Evolutionary conservation across 164 flowering plant genomes (phyloP).

Genomic region (Sextonia rubra): DNA sequence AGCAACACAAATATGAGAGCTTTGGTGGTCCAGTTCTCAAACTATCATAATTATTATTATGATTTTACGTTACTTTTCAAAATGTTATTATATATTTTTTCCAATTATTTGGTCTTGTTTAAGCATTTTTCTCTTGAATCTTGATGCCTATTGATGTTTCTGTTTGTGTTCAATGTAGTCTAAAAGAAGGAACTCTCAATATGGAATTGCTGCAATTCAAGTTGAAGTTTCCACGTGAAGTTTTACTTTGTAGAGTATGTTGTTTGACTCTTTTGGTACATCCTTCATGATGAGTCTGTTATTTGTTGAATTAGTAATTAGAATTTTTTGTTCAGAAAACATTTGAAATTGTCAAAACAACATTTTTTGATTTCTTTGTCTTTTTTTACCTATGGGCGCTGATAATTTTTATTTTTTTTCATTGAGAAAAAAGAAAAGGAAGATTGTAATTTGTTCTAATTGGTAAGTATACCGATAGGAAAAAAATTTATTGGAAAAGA

Average conservation of each 20-base stretch:
- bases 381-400: background rate
- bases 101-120: background rate
- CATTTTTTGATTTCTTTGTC: too few relatives aligned
- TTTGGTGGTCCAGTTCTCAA: too few relatives aligned
- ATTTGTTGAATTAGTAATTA: background rate
- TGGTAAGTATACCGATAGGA: background rate
- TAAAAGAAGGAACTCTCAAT: slow-evolving; percentile 91
- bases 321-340: background rate
- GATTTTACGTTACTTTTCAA: too few relatives aligned
- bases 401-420: background rate
- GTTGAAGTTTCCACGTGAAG: slow-evolving; percentile 90
- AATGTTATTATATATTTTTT: too few relatives aligned
- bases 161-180: slow-evolving; percentile 32
- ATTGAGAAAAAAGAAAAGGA: background rate
- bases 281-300: background rate
- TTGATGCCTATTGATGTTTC: background rate
- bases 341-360: too few relatives aligned
- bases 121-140: background rate
- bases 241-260: slow-evolving; percentile 91
- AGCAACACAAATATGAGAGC: too few relatives aligned
- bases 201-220: slow-evolving; percentile 94
- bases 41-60: too few relatives aligned
- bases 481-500: too few relatives aligned
- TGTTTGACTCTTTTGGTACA: background rate
- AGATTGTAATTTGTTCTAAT: background rate